Evolutionary conservation across 495 filamentous ascomycete species (phyloP), one percentile per base, ranked within the genome.

Genomic region (Cenococcum geophilum): DNA sequence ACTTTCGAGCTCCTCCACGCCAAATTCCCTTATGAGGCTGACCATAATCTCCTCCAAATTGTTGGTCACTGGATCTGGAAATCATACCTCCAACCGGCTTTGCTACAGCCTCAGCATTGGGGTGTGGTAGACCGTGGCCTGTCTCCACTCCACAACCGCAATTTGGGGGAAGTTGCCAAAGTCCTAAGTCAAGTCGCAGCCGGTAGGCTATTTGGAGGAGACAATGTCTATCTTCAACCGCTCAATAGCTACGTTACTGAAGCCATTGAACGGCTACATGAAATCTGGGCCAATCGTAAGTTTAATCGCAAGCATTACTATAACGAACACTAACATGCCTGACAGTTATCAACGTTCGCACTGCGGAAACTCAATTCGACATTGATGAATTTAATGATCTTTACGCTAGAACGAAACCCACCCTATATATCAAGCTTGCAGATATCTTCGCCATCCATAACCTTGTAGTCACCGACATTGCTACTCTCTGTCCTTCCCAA

Each of bases 361-460:
- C 89, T 67, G 87, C 88, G 2, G 95, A 97, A 71, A 81, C 82
- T 49, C 91, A 92, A 21, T 98, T 96, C 71, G 95, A 97, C 71
- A 97, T 97, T 70, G 93, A 97, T 70, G 92, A 97, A 64, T 97
- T 92, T 80, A 96, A 97, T 66, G 93, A 99, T 69, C 82, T 97
- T 25, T 97, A 97, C 68, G 87, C 92, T 51, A 90, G 92, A 68
- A 92, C 89, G 55, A 95, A 96, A 70, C 93, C 93, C 2, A 97
- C 92, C 2, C 78, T 99, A 20, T 99, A 96, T 76, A 95, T 99
- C 74, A 99, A 99, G 74, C 91, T 97, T 86, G 82, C 88, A 16
- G 93, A 99, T 72, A 90, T 99, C 60, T 97, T 97, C 73, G 88
- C 95, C 21, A 91, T 99, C 58, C 93, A 99, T 68, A 89, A 86